Percentiles rank a stretch among this genome's conserved stretches.
These are phyloP conservation scores for Ogataea naganishii DNA, from an alignment of 805 yeast genomes.

Conservation along the genomic window DNA sequence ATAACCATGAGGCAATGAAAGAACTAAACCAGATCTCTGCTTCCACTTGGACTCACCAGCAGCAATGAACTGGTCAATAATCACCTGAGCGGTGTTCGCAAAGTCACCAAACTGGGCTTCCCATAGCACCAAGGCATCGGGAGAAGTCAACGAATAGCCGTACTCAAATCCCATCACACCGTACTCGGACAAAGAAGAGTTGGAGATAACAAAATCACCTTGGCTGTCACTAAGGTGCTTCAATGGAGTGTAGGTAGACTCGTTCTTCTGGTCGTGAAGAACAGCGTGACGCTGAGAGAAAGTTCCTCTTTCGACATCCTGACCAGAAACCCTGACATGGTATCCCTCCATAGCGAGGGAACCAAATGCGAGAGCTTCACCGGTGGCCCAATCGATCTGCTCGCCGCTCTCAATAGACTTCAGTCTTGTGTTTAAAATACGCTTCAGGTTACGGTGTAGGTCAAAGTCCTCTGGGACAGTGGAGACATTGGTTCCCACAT, in stretches of 20 bases:
- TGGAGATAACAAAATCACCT: slow-evolving; percentile 79
- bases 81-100: slow-evolving; percentile 98
- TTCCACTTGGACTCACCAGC: slow-evolving; percentile 98
- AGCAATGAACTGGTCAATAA: slow-evolving; percentile 92
- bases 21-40: slow-evolving; percentile 93
- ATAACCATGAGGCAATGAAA: slow-evolving; percentile 97
- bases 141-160: slow-evolving; percentile 96
- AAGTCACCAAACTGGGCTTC: slow-evolving; percentile 99
- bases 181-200: slow-evolving; percentile 95
- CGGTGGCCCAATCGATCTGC: slow-evolving; percentile 98
- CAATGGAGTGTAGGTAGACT: slow-evolving; percentile 77
- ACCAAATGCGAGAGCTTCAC: slow-evolving; percentile 98
- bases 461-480: slow-evolving; percentile 83
- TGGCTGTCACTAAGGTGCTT: slow-evolving; percentile 71
- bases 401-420: slow-evolving; percentile 79
- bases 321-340: slow-evolving; percentile 96
- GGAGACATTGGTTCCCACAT: slow-evolving; percentile 71
- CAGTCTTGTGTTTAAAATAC: slow-evolving; percentile 82
- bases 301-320: slow-evolving; percentile 99
- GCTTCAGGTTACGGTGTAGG: slow-evolving; percentile 90
- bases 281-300: slow-evolving; percentile 99
- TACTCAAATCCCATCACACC: slow-evolving; percentile 99
- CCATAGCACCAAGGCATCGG: slow-evolving; percentile 96
- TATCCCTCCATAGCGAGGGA: slow-evolving; percentile 86
- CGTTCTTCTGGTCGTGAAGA: slow-evolving; percentile 89